Evolutionary conservation across 768 basidiomycete genomes (phyloP).

Genomic region (Lactarius tabidus): DNA sequence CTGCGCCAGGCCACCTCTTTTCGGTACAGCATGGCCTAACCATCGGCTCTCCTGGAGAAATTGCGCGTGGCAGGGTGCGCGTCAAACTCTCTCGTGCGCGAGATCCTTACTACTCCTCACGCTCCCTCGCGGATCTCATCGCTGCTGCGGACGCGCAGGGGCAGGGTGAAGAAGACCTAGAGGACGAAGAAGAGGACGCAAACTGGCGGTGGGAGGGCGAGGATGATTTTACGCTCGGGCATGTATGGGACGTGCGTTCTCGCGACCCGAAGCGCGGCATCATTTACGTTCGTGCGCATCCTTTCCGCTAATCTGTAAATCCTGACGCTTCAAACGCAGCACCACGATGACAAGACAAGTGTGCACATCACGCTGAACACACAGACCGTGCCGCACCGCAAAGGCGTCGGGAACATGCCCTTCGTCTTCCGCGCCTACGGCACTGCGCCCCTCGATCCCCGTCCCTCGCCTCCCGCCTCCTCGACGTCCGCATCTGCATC

Average conservation of each 20-base stretch:
- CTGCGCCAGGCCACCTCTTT: conserved; percentile 48
- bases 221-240: conserved; percentile 56
- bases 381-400: conserved; percentile 46
- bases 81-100: conserved; percentile 32
- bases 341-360: conserved; percentile 47
- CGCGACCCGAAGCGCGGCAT: conserved; percentile 45
- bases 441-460: conserved; percentile 23
- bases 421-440: conserved; percentile 51
- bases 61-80: conserved; percentile 37
- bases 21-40: conserved; percentile 50
- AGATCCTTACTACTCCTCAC: conserved; percentile 30
- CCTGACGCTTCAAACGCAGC: conserved; percentile 34
- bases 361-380: conserved; percentile 65
- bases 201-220: conserved; percentile 69
- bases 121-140: conserved; percentile 31
- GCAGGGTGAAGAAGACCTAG: conserved; percentile 14
- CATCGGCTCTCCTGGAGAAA: conserved; percentile 48
- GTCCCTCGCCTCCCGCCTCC: not conserved
- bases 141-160: conserved; percentile 17
- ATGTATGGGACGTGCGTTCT: conserved; percentile 49
- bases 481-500: not conserved
- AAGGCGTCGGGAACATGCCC: conserved; percentile 58
- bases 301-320: not conserved
- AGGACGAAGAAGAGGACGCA: conserved; percentile 32
- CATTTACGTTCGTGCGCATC: conserved; percentile 50